These are phyloP conservation scores for Sergeia podlipaevii DNA, from an alignment of 208 protist genomes.

Conservation along the genomic window DNA sequence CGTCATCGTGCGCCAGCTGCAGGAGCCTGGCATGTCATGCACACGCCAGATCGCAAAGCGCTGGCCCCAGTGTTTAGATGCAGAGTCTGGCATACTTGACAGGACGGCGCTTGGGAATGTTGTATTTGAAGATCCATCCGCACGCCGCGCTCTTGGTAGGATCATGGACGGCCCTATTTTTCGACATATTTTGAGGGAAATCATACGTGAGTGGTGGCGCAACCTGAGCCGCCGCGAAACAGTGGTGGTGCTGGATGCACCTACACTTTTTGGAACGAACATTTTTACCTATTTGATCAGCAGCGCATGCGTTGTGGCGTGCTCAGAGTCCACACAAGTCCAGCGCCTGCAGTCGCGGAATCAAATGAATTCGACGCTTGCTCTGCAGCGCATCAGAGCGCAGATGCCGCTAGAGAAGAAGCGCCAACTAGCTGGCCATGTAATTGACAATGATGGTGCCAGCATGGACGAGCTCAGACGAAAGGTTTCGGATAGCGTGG, in stretches of 20 bases:
- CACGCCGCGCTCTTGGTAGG: slow-evolving; percentile 43
- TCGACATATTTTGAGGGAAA: slow-evolving; percentile 36
- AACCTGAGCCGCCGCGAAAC: slow-evolving; percentile 17
- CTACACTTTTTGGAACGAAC: slow-evolving; percentile 84
- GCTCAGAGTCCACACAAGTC: slow-evolving; percentile 56
- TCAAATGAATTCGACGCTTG: slow-evolving; percentile 33
- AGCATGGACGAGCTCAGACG: slow-evolving; percentile 23
- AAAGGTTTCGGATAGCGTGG: slow-evolving; percentile 32
- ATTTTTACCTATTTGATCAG: slow-evolving; percentile 76
- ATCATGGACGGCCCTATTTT: slow-evolving; percentile 88
- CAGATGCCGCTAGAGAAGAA: slow-evolving; percentile 83
- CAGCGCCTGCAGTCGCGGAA: slow-evolving; percentile 55
- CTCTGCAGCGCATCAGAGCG: slow-evolving; percentile 49
- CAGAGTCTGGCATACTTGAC: slow-evolving; percentile 57
- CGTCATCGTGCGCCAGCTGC: slow-evolving; percentile 67
- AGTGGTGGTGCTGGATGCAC: slow-evolving; percentile 83
- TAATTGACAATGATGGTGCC: slow-evolving; percentile 69
- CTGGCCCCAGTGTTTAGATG: slow-evolving; percentile 69
- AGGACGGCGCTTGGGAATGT: slow-evolving; percentile 60
- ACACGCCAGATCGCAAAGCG: slow-evolving; percentile 49
- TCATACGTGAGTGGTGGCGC: slow-evolving; percentile 60
- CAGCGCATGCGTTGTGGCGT: slow-evolving; percentile 58
- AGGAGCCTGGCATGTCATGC: slow-evolving; percentile 55
- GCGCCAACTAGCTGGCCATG: slow-evolving; percentile 49
- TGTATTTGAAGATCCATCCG: slow-evolving; percentile 63